Conservation (phyloP, 2,329 filamentous ascomycete species). For the Botryotinia globosa region DNA sequence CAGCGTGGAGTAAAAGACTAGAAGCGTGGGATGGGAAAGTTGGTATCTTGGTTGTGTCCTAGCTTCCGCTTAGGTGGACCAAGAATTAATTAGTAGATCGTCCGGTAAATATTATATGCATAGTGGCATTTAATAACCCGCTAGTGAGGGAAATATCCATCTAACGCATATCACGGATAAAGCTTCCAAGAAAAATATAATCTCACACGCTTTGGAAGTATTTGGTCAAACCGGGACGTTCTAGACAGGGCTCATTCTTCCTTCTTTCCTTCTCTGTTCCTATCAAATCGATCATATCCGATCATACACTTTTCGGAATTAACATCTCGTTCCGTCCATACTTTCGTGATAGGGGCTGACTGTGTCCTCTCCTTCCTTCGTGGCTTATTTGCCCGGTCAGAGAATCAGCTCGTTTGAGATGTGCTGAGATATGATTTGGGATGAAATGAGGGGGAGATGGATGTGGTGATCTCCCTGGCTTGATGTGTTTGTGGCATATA, state of each 20-base stretch:
- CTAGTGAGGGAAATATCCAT: background rate
- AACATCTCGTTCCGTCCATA: background rate
- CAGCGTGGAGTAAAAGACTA: background rate
- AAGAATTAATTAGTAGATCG: background rate
- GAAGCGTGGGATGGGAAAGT: background rate
- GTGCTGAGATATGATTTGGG: background rate
- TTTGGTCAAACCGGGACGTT: background rate
- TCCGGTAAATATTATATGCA: background rate
- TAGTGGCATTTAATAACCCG: background rate
- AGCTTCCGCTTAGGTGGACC: background rate
- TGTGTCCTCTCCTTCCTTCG: background rate
- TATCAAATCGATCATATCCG: background rate
- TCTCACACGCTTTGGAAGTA: background rate
- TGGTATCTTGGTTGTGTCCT: background rate
- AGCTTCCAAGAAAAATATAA: background rate
- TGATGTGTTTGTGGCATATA: background rate
- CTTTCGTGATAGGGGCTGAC: background rate
- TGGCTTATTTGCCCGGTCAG: background rate
- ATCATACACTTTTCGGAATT: background rate
- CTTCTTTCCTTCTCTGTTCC: background rate
- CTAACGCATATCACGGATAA: background rate
- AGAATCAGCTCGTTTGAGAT: background rate
- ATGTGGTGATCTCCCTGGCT: background rate
- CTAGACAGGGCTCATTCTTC: background rate
- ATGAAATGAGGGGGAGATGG: background rate